phyloP scores from a whole-genome alignment of 1,284 basidiomycete species.

The Ceratobasidium sp. region DNA sequence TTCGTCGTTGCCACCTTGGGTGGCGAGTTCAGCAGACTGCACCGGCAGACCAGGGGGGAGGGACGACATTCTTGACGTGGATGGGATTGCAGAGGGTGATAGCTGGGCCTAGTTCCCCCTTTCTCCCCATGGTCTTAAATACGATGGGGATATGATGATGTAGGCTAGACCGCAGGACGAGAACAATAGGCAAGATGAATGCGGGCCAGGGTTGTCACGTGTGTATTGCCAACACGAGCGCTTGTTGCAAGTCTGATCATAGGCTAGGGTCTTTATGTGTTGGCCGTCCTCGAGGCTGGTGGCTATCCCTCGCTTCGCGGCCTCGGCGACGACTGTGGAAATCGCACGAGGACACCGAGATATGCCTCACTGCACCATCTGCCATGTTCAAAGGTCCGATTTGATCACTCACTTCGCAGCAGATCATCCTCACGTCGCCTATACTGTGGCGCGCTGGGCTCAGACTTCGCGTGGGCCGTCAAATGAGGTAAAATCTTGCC shows the following conservation, averaged over 20 bases:
- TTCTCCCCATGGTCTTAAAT: neutral
- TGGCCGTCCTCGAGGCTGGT: slow-evolving; percentile 18
- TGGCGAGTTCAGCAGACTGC: slow-evolving; percentile 5
- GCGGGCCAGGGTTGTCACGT: slow-evolving; percentile 12
- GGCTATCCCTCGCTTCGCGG: slow-evolving; percentile 25
- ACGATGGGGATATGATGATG: neutral
- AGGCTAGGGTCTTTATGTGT: slow-evolving; percentile 18
- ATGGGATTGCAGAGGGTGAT: neutral
- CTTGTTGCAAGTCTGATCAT: slow-evolving; percentile 7
- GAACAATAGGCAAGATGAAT: slow-evolving; percentile 30
- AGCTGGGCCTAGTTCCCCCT: neutral
- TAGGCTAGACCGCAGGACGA: slow-evolving; percentile 20
- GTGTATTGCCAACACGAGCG: neutral
- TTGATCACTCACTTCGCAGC: neutral
- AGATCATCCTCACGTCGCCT: slow-evolving; percentile 1
- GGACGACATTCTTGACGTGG: slow-evolving; percentile 6
- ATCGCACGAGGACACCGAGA: slow-evolving; percentile 16
- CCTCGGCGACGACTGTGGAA: slow-evolving; percentile 17
- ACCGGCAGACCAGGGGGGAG: slow-evolving; percentile 26
- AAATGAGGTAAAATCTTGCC: slow-evolving; percentile 34
- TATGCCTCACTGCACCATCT: slow-evolving; percentile 29
- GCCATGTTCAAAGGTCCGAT: slow-evolving; percentile 17
- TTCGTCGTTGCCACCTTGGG: slow-evolving; percentile 24
- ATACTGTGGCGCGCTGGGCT: neutral
- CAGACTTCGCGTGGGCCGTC: neutral